Conservation (phyloP, 306 rosid genomes). For the Citrullus colocynthis region DNA sequence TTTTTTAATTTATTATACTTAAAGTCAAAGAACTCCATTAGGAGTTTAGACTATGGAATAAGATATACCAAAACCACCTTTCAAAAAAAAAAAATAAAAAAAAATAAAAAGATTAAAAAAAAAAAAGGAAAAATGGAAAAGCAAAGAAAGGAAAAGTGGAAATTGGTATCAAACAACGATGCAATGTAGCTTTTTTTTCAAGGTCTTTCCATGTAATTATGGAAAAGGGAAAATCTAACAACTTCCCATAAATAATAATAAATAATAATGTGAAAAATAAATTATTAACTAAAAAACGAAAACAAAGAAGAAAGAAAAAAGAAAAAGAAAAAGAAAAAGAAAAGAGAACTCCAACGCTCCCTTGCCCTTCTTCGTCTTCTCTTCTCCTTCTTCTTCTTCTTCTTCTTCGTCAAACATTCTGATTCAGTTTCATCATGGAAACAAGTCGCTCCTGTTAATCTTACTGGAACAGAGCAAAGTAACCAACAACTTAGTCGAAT, state of each 20-base stretch:
- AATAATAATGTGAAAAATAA: background rate
- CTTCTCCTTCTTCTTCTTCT: background rate
- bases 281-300: background rate
- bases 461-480: background rate
- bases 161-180: background rate
- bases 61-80: background rate
- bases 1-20: too few relatives aligned
- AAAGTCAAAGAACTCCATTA: too few relatives aligned
- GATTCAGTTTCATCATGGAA: background rate
- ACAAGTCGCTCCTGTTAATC: background rate
- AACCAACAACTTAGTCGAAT: background rate
- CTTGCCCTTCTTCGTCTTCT: background rate
- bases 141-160: background rate
- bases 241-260: background rate
- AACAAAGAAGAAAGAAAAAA: background rate
- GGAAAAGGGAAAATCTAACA: slow-evolving; percentile 3
- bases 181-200: background rate
- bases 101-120: background rate
- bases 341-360: background rate
- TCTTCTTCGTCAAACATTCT: background rate
- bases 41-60: too few relatives aligned
- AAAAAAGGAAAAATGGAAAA: background rate
- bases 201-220: slow-evolving; percentile 4
- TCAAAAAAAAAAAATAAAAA: background rate
- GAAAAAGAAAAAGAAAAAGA: background rate